Evolutionary conservation across 306 rosid species (phyloP).

Genomic region (Lotus japonicus): DNA sequence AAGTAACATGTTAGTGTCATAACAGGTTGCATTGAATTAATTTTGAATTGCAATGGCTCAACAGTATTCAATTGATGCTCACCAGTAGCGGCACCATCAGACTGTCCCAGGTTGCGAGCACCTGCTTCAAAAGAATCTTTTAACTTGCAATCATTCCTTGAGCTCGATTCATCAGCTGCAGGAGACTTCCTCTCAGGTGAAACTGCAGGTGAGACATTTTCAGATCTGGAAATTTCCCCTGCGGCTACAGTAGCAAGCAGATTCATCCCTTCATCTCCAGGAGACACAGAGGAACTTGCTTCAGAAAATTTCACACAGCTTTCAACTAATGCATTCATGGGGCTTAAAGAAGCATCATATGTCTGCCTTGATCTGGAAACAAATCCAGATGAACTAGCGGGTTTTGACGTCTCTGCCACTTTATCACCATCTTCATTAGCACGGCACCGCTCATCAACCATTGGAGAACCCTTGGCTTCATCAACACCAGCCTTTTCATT

Average conservation of each 20-base stretch:
- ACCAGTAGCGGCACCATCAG: constrained; percentile 24
- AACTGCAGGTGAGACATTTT: constrained; percentile 40
- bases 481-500: constrained; percentile 45
- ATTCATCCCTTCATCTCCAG: constrained; percentile 81
- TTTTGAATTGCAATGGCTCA: constrained; percentile 19
- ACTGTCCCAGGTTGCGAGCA: constrained; percentile 18
- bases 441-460: constrained; percentile 41
- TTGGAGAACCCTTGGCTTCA: constrained; percentile 47
- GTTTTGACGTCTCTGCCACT: constrained; percentile 33
- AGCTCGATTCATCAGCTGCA: constrained; percentile 33
- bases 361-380: constrained; percentile 46
- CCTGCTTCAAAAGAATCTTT: constrained; percentile 31
- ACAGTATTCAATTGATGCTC: constrained; percentile 16
- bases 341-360: constrained; percentile 62
- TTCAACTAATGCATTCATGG: constrained; percentile 77
- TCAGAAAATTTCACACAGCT: constrained; percentile 77
- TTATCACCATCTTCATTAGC: constrained; percentile 38
- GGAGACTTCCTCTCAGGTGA: constrained; percentile 51
- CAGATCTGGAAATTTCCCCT: constrained; percentile 71
- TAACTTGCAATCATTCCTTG: constrained; percentile 38
- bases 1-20: neutral
- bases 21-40: constrained; percentile 13
- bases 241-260: constrained; percentile 88
- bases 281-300: constrained; percentile 44
- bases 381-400: constrained; percentile 40